phyloP scores from a whole-genome alignment of 345 rosid species.

The Hibiscus mutabilis region DNA sequence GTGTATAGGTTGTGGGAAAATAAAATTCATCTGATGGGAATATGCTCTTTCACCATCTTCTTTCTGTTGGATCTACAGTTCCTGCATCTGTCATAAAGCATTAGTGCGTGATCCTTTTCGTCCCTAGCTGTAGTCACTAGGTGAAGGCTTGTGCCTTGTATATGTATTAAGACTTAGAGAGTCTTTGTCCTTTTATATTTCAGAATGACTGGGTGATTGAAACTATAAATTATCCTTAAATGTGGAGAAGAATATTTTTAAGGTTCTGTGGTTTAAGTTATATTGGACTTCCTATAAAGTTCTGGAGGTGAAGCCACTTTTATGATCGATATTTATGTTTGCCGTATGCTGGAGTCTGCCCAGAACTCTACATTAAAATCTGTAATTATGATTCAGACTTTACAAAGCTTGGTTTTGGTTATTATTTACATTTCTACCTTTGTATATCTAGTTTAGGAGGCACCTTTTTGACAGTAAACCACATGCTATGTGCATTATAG shows the following conservation, averaged over 20 bases:
- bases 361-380: not conserved
- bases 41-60: not conserved
- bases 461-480: not conserved
- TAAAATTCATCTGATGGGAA: constrained; percentile 2
- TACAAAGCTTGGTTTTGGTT: not conserved
- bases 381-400: not conserved
- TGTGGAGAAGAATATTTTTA: not conserved
- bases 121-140: not conserved
- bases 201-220: not conserved
- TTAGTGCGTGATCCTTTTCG: not conserved
- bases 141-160: not conserved
- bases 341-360: not conserved
- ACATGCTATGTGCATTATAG: not conserved
- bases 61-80: not conserved
- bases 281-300: not conserved
- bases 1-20: not conserved
- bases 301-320: not conserved
- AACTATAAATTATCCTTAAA: not conserved
- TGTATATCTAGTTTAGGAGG: not conserved
- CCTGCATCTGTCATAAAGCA: not conserved
- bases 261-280: not conserved
- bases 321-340: not conserved
- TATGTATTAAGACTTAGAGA: too few species aligned
- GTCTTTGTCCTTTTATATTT: not conserved
- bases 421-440: not conserved